Evolutionary conservation across 2,329 filamentous ascomycete genomes (phyloP).

Genomic region (Beauveria sp.): DNA sequence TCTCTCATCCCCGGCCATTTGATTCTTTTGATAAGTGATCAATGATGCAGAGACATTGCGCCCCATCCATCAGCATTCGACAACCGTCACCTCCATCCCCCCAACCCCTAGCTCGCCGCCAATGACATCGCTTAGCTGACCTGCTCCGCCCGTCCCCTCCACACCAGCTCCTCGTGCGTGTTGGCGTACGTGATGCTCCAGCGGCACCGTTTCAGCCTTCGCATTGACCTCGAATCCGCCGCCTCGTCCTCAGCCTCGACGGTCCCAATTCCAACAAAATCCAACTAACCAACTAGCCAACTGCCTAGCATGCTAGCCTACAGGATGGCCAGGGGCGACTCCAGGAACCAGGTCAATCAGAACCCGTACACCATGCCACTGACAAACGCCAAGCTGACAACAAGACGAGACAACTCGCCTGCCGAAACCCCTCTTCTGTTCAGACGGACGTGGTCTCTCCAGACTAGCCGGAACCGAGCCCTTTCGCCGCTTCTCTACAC

Average conservation of each 20-base stretch:
- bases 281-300: neutral
- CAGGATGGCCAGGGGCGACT: neutral
- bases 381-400: neutral
- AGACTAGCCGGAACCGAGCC: too few species aligned
- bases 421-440: neutral
- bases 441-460: too few species aligned
- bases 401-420: neutral
- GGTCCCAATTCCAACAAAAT: neutral
- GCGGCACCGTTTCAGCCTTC: slow-evolving; percentile 10
- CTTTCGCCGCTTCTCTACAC: neutral
- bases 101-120: neutral
- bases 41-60: neutral
- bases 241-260: neutral
- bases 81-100: neutral
- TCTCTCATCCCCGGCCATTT: neutral
- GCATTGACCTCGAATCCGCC: slow-evolving; percentile 10
- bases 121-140: neutral
- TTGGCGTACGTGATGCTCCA: neutral
- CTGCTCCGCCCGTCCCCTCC: neutral
- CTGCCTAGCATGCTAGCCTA: neutral
- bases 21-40: neutral
- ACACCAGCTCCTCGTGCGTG: neutral
- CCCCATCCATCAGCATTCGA: neutral
- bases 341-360: neutral
- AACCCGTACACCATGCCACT: too few species aligned